Base-by-base conservation (phyloP, 2,329 filamentous ascomycete species). In the Colletotrichum noveboracense region DNA sequence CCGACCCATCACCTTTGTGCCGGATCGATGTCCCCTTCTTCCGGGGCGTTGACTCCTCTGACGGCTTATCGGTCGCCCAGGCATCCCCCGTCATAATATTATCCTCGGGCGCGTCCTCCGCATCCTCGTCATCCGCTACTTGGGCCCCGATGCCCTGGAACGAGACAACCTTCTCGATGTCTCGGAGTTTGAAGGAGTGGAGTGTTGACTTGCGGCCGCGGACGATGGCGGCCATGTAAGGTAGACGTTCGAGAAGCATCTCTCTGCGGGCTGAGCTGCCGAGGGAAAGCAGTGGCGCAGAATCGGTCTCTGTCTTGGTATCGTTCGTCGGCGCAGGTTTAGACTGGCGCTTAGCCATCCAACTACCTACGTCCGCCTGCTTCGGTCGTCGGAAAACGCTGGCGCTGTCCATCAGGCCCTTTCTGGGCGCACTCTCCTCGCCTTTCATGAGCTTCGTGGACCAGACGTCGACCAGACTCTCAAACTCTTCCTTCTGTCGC, bases 221-320 rank as follows among this genome's bases (percentile, higher is more conserved):
- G 3, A 86, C 84, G 80, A 98, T 94, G 66, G 91, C 89, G 2
- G 93, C 89, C 88, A 97, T 92, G 83, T 98, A 98, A 0, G 97
- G 97, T 1, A 99, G 89, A 10, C 95, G 92, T 78, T 98, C 95
- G 28, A 98, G 90, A 0, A 98, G 85, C 87, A 97, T 89, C 83
- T 96, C 95, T 56, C 89, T 89, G 43, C 93, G 92, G 6, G 93
- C 92, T 5, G 93, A 91, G 77, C 88, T 92, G 58, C 93, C 93
- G 3, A 93, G 88, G 1, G 91, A 91, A 18, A 93, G 86, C 2
- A 90, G 83, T 1, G 89, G 88, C 1, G 83, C 70, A 2, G 81
- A 71, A 0, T 80, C 74, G 21, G 16, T 58, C 55, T 62, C 61
- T 1, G 38, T 38, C 14, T 79, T 80, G 6, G 65, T n/a, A 3